Conservation (phyloP, 1,139 yeast genomes). For the Meyerozyma athensensis region DNA sequence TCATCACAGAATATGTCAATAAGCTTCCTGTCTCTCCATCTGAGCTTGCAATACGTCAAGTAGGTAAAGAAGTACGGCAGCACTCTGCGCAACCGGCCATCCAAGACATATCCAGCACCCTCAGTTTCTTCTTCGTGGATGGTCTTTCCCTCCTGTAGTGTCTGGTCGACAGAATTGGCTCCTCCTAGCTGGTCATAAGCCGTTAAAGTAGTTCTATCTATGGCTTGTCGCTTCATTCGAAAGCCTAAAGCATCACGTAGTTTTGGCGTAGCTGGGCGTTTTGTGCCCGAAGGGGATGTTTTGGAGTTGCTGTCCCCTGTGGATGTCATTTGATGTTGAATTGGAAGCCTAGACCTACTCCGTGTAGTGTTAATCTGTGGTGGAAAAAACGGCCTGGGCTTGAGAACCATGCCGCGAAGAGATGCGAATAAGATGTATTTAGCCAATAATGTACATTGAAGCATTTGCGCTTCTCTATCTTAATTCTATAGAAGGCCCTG, state of each 20-base stretch:
- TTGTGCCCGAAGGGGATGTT: neutral
- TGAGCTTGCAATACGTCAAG: slow-evolving; percentile 80
- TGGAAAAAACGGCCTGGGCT: neutral
- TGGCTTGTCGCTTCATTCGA: slow-evolving; percentile 39
- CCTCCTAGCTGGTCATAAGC: slow-evolving; percentile 43
- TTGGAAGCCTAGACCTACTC: neutral
- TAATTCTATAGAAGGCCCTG: slow-evolving; percentile 61
- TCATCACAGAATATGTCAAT: slow-evolving; percentile 79
- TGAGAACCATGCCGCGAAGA: slow-evolving; percentile 1
- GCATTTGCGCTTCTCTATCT: neutral
- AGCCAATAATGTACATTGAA: neutral
- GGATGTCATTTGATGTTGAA: neutral
- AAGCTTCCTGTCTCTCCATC: slow-evolving; percentile 84
- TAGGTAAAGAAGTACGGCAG: slow-evolving; percentile 87
- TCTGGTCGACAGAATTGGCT: slow-evolving; percentile 18
- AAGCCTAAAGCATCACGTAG: slow-evolving; percentile 47
- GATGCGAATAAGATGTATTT: neutral
- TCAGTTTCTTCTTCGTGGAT: slow-evolving; percentile 51
- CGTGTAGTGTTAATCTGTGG: neutral
- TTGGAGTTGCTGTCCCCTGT: neutral
- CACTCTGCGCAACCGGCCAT: slow-evolving; percentile 64
- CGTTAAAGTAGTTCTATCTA: slow-evolving; percentile 38
- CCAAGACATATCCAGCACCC: slow-evolving; percentile 48
- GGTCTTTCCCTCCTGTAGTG: slow-evolving; percentile 33
- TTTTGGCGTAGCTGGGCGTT: slow-evolving; percentile 11